Conservation (phyloP, 176 grass and related monocot genomes). For the Alopecurus myosuroides region DNA sequence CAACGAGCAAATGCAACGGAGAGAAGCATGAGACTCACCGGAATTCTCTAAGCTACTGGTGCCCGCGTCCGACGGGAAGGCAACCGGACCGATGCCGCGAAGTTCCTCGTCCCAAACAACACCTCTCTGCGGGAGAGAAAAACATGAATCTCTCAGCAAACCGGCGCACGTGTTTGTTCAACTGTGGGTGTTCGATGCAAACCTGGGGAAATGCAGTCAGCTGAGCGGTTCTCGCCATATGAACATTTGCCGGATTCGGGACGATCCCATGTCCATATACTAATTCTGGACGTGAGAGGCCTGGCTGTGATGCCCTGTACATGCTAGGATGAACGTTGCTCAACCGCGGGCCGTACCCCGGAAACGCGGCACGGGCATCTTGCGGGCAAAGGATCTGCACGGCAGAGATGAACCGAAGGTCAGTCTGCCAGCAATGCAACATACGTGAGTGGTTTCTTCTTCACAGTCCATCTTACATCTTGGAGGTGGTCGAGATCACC, state of each 20-base stretch:
- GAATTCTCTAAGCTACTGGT: constrained; percentile 32
- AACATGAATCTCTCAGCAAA: not conserved
- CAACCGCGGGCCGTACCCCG: constrained; percentile 32
- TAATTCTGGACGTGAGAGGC: constrained; percentile 29
- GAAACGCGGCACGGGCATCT: constrained; percentile 27
- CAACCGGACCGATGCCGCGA: constrained; percentile 20
- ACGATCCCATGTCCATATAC: constrained; percentile 15
- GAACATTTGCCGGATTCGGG: constrained; percentile 21
- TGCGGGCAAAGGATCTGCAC: constrained; percentile 53
- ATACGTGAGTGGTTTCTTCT: not conserved
- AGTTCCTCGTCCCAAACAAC: constrained; percentile 57
- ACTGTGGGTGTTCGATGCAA: not conserved
- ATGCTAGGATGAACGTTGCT: constrained; percentile 45
- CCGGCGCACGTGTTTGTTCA: not conserved
- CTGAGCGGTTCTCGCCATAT: constrained; percentile 23
- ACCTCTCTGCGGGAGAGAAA: constrained; percentile 4
- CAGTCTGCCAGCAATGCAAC: not conserved
- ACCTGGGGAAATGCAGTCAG: constrained; percentile 52
- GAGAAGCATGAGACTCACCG: not conserved
- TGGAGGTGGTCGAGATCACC: constrained; percentile 49
- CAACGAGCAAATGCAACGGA: not conserved
- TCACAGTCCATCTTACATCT: constrained; percentile 53
- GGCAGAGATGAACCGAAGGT: not conserved
- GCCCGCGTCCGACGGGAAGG: constrained; percentile 33
- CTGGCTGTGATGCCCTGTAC: constrained; percentile 30